Conservation (phyloP, 306 rosid species). For the Carpinus fangiana region DNA sequence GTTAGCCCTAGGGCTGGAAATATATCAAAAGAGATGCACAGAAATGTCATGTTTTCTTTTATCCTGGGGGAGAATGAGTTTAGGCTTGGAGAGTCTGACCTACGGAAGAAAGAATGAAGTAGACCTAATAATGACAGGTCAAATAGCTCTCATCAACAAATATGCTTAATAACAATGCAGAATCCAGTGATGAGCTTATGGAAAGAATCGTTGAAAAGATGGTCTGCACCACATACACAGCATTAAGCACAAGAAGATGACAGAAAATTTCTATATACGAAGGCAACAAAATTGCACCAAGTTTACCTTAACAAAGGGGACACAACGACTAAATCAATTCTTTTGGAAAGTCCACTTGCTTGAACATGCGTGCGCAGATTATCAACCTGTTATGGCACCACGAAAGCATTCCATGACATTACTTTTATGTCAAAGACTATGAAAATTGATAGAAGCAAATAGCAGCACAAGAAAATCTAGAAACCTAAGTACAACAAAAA, state of each 20-base stretch:
- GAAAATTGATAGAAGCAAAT: neutral
- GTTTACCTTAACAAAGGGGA: constrained; percentile 91
- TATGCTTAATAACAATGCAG: neutral
- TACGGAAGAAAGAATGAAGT: neutral
- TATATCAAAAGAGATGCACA: neutral
- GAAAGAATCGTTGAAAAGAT: neutral
- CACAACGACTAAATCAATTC: constrained; percentile 66
- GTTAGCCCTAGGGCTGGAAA: neutral
- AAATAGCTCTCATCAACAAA: constrained; percentile 1
- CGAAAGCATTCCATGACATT: constrained; percentile 9
- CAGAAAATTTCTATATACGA: neutral
- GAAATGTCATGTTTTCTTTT: too few relatives aligned
- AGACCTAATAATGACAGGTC: neutral
- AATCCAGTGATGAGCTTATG: neutral
- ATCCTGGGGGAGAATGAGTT: neutral
- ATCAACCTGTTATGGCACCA: constrained; percentile 59
- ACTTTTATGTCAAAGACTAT: neutral
- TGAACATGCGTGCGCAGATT: constrained; percentile 80
- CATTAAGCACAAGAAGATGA: neutral
- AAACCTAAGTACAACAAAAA: neutral
- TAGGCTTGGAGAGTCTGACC: neutral
- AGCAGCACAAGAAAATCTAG: neutral
- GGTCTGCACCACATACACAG: neutral
- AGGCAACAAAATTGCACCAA: constrained; percentile 19
- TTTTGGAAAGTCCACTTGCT: constrained; percentile 59